Conservation (phyloP, 2,329 filamentous ascomycete species). For the Teratosphaeria nubilosa region DNA sequence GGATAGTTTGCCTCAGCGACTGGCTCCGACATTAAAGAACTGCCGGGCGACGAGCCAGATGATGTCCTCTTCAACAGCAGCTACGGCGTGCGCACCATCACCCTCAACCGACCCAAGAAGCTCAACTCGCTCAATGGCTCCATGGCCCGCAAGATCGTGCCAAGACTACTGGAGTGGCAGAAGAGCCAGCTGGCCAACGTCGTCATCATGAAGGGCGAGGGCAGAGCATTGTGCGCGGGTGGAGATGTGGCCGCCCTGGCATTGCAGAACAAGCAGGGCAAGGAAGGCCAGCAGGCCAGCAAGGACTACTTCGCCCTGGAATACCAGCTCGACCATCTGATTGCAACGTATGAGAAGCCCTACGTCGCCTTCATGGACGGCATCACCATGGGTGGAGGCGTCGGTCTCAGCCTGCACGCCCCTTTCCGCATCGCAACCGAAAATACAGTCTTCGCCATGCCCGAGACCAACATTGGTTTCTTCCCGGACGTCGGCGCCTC, state of each 20-base stretch:
- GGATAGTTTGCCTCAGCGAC: constrained; percentile 6
- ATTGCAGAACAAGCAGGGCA: constrained; percentile 56
- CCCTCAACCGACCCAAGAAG: constrained; percentile 88
- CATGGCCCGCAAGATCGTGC: constrained; percentile 91
- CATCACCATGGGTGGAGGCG: constrained; percentile 95
- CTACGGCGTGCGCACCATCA: constrained; percentile 82
- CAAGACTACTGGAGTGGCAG: constrained; percentile 82
- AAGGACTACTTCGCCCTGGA: constrained; percentile 84
- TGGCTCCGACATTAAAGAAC: constrained; percentile 39
- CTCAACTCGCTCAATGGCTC: constrained; percentile 86
- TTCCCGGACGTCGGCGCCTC: constrained; percentile 96
- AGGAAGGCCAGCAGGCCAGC: constrained; percentile 63
- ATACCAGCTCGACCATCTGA: constrained; percentile 92
- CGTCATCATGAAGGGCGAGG: constrained; percentile 82
- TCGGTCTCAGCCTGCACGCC: constrained; percentile 86
- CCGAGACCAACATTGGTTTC: constrained; percentile 95
- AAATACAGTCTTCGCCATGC: constrained; percentile 93
- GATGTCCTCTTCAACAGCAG: constrained; percentile 88
- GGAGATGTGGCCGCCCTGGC: constrained; percentile 81
- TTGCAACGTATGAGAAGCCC: constrained; percentile 86
- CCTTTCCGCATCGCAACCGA: constrained; percentile 96
- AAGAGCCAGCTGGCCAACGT: constrained; percentile 92
- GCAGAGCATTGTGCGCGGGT: constrained; percentile 81
- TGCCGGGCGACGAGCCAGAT: constrained; percentile 62
- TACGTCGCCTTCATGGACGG: constrained; percentile 96